Conservation (phyloP, 2,329 filamentous ascomycete genomes). For the Colletotrichum eleusines region DNA sequence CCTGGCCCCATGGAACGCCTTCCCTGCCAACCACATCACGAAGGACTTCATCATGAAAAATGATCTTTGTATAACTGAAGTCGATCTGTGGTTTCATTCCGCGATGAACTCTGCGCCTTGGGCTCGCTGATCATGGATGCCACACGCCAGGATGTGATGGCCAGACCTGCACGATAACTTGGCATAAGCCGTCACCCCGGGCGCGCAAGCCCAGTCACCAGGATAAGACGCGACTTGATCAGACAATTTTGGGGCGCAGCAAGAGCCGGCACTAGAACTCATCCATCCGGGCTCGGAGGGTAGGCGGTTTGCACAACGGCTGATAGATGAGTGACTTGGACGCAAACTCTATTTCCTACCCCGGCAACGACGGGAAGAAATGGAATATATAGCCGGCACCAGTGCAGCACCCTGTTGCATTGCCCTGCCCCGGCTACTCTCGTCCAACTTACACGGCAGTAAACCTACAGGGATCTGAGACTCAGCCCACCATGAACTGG, state of each 20-base stretch:
- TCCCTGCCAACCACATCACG: background rate
- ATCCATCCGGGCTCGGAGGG: background rate
- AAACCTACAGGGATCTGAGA: constrained; percentile 4
- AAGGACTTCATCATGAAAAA: background rate
- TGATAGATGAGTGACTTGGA: background rate
- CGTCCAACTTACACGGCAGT: constrained; percentile 12
- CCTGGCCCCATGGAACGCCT: background rate
- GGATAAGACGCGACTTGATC: background rate
- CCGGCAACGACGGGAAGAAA: background rate
- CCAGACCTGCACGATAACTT: background rate
- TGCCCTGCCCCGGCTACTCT: background rate
- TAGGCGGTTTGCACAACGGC: background rate
- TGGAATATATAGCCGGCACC: background rate
- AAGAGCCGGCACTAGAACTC: background rate
- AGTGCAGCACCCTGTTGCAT: background rate
- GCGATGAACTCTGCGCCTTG: too few relatives aligned
- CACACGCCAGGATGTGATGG: background rate
- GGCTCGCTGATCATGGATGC: background rate
- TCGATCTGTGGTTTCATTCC: too few relatives aligned
- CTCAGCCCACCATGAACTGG: constrained; percentile 17
- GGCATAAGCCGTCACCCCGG: background rate
- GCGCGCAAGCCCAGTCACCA: background rate
- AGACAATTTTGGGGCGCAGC: background rate
- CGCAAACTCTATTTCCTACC: too few relatives aligned
- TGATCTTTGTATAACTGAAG: background rate